Evolutionary conservation across 1,284 basidiomycete genomes (phyloP).

Genomic region (Marasmius tenuissimus): DNA sequence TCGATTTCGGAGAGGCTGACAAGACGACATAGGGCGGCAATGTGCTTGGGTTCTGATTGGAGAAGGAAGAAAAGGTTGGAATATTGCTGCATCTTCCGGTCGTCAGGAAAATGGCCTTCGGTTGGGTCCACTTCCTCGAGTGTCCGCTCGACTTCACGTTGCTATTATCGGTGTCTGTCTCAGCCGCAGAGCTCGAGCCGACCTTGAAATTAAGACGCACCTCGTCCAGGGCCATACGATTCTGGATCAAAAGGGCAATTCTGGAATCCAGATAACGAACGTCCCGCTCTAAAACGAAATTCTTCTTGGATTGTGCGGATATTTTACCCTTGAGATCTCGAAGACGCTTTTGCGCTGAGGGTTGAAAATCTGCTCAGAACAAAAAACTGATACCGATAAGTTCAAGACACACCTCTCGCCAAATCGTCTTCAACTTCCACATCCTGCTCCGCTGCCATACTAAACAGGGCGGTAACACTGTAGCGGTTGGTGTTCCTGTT

Average conservation of each 20-base stretch:
- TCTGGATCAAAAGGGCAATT: conserved; percentile 97
- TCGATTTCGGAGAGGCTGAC: conserved; percentile 97
- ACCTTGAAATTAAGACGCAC: conserved; percentile 43
- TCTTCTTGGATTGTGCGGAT: conserved; percentile 98
- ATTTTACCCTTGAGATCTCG: conserved; percentile 97
- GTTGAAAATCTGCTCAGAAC: conserved; percentile 1
- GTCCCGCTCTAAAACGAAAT: conserved; percentile 97
- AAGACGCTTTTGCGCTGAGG: conserved; percentile 88
- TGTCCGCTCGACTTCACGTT: conserved; percentile 91
- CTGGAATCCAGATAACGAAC: conserved; percentile 97
- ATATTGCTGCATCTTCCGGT: conserved; percentile 93
- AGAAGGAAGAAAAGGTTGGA: conserved; percentile 98
- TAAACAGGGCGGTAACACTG: conserved; percentile 94
- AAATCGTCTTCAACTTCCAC: conserved; percentile 98
- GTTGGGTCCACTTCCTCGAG: conserved; percentile 93
- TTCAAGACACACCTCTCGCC: conserved; percentile 72
- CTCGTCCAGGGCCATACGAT: conserved; percentile 96
- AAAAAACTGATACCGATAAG: neutral
- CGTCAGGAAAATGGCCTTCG: conserved; percentile 89
- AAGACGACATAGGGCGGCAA: conserved; percentile 95
- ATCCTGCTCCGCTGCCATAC: conserved; percentile 98
- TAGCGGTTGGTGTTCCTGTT: conserved; percentile 96
- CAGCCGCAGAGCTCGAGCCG: neutral
- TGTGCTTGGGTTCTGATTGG: conserved; percentile 95
- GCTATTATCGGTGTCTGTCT: conserved; percentile 40